Percentiles rank a stretch among this genome's conserved stretches.
Evolutionary conservation across 805 yeast species (phyloP).

Genomic region (Hanseniaspora singularis): DNA sequence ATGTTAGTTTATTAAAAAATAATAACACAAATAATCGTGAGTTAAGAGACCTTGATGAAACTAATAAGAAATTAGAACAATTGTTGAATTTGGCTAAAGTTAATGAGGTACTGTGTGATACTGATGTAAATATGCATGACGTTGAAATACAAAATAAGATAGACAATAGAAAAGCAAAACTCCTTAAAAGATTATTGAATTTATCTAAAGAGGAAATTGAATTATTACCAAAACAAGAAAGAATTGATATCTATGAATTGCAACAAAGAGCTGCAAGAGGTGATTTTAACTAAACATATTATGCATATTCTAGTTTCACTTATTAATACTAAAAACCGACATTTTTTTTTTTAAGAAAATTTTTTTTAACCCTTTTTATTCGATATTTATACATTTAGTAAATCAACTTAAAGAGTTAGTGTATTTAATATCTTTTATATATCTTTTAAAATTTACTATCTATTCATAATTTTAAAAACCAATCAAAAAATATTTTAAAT

Average conservation of each 20-base stretch:
- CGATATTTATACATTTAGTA: too few relatives aligned
- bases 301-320: too few relatives aligned
- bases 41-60: conserved; percentile 20
- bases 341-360: too few relatives aligned
- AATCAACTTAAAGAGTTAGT: too few relatives aligned
- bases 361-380: too few relatives aligned
- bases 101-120: conserved; percentile 16
- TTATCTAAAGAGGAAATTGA: conserved; percentile 42
- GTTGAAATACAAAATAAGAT: conserved; percentile 18
- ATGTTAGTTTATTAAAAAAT: conserved; percentile 28
- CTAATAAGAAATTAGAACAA: conserved; percentile 15
- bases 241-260: conserved; percentile 30
- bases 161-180: conserved; percentile 32
- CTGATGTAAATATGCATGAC: too few relatives aligned
- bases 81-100: conserved; percentile 17
- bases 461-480: too few relatives aligned
- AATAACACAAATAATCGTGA: conserved; percentile 23
- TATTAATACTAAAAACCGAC: too few relatives aligned
- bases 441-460: too few relatives aligned
- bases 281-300: conserved; percentile 24
- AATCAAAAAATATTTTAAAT: too few relatives aligned
- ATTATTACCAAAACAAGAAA: conserved; percentile 41
- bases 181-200: conserved; percentile 42
- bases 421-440: too few relatives aligned
- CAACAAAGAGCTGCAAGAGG: conserved; percentile 29